phyloP scores from a whole-genome alignment of 169 alveolate genomes.

The Cryptosporidium tyzzeri region DNA sequence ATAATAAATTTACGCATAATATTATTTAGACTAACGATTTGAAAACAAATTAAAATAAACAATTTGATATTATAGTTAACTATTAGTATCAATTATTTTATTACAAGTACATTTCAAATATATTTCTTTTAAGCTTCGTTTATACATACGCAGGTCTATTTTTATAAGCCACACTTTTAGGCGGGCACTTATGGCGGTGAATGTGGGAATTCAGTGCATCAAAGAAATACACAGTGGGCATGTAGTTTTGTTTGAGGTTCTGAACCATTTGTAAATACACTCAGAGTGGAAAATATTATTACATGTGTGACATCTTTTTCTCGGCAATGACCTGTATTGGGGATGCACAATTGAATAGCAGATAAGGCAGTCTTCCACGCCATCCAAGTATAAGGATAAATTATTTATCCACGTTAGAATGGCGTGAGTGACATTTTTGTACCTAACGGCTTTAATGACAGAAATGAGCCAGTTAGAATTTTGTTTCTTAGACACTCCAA shows the following conservation, averaged over 20 bases:
- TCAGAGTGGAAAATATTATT: conserved; percentile 79
- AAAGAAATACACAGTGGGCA: conserved; percentile 83
- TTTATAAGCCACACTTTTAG: not conserved
- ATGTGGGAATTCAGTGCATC: not conserved
- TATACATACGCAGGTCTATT: conserved; percentile 1
- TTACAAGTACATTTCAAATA: not conserved
- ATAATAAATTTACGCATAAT: not conserved
- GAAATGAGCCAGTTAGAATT: conserved; percentile 54
- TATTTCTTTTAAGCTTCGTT: not conserved
- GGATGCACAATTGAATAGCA: conserved; percentile 79
- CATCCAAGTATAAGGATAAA: conserved; percentile 56
- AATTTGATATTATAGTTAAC: not conserved
- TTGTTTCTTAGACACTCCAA: conserved; percentile 68
- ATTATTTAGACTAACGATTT: not conserved
- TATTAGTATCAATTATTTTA: not conserved
- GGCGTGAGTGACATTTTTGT: conserved; percentile 44
- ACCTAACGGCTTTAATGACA: conserved; percentile 58
- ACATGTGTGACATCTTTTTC: conserved; percentile 77
- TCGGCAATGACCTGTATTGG: conserved; percentile 78
- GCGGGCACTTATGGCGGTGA: not conserved
- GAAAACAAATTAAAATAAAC: not conserved
- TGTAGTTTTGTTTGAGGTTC: conserved; percentile 81
- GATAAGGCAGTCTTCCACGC: conserved; percentile 79
- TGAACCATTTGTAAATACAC: conserved; percentile 85
- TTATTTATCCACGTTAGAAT: conserved; percentile 68